A percentile compares a stretch with the other conserved stretches of the same genome.
Conservation (phyloP, 257 asterid species). For the Nicotiana attenuata region DNA sequence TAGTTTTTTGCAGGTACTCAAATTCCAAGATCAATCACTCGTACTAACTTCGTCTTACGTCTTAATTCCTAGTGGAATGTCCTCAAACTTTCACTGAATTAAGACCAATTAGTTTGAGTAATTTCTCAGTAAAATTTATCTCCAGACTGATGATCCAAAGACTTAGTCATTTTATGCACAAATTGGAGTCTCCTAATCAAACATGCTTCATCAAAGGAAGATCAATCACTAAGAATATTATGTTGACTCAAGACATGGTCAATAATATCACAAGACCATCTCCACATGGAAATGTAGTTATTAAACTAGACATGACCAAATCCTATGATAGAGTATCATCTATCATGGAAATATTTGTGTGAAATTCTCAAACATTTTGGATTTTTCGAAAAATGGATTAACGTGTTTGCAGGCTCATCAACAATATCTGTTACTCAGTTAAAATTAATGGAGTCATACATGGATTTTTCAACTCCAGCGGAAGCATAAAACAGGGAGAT, state of each 20-base stretch:
- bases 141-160: not conserved
- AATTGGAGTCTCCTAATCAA: not conserved
- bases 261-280: not conserved
- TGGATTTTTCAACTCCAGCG: too few species aligned
- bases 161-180: not conserved
- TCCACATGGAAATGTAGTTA: not conserved
- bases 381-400: not conserved
- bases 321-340: not conserved
- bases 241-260: not conserved
- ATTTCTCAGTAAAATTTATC: not conserved
- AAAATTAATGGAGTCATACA: not conserved
- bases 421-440: not conserved
- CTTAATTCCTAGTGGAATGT: not conserved
- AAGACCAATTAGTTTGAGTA: not conserved
- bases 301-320: not conserved
- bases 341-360: not conserved
- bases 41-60: not conserved
- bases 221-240: not conserved
- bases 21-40: not conserved
- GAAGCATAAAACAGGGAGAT: not conserved
- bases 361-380: not conserved
- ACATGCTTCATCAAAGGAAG: too few species aligned
- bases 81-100: not conserved
- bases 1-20: not conserved
- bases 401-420: not conserved